Evolutionary conservation across 164 flowering plant species (phyloP).

Genomic region (grape (Vitis vinifera)): DNA sequence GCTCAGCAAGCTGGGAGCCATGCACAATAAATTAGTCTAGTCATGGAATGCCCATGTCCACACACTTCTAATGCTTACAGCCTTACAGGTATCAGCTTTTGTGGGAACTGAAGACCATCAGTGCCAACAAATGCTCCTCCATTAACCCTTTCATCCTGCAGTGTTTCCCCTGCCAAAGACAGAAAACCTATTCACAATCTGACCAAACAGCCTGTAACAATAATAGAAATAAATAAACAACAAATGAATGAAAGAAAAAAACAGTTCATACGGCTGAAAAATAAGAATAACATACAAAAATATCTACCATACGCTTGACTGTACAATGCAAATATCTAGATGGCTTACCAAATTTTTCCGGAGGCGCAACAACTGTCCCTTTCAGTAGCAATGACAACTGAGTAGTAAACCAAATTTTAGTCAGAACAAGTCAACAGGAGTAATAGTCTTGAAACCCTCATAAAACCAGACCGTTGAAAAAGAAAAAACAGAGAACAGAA

Average conservation of each 20-base stretch:
- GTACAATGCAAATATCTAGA: not conserved
- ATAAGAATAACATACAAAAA: not conserved
- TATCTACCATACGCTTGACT: not conserved
- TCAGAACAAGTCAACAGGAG: conserved; percentile 5
- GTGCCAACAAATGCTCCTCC: conserved; percentile 81
- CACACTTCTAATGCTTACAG: conserved; percentile 46
- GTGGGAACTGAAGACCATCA: conserved; percentile 91
- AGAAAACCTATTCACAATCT: not conserved
- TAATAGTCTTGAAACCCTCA: too few relatives aligned
- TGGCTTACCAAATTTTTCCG: conserved; percentile 90
- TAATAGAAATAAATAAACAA: not conserved
- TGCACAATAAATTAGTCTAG: not conserved
- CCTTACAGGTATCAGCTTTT: conserved; percentile 89
- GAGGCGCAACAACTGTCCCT: conserved; percentile 98
- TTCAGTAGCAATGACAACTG: conserved; percentile 91
- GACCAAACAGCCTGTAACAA: not conserved
- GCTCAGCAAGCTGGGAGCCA: not conserved
- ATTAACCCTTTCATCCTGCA: conserved; percentile 87
- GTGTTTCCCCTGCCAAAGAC: conserved; percentile 71
- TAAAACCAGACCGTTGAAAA: too few relatives aligned
- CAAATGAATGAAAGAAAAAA: not conserved
- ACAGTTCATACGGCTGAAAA: not conserved
- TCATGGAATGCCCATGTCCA: too few relatives aligned
- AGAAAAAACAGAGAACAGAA: too few relatives aligned
- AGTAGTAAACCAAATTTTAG: conserved; percentile 14